Evolutionary conservation across 129 eudicot species (phyloP).

Genomic region (Ambrosia artemisiifolia): DNA sequence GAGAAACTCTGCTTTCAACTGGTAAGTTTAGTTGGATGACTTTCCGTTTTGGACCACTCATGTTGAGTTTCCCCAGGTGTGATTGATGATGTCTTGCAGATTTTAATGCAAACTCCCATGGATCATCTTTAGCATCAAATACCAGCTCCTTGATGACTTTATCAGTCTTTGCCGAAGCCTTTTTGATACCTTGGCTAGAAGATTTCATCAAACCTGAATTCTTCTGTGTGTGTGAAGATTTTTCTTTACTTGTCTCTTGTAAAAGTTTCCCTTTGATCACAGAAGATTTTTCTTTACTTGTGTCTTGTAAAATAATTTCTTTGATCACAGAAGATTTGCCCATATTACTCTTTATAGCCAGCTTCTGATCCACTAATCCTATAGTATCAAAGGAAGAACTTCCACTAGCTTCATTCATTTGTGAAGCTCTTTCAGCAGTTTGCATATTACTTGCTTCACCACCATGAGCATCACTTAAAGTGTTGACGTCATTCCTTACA

Average conservation of each 20-base stretch:
- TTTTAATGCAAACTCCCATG: slow-evolving; percentile 72
- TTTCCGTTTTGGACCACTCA: slow-evolving; percentile 68
- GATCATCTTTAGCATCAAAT: slow-evolving; percentile 64
- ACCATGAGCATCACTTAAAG: slow-evolving; percentile 24
- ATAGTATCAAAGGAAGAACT: slow-evolving; percentile 17
- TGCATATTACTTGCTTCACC: slow-evolving; percentile 13
- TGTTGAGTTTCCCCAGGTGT: slow-evolving; percentile 35
- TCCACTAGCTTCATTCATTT: not conserved
- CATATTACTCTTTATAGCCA: slow-evolving; percentile 23
- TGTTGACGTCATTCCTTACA: slow-evolving; percentile 15
- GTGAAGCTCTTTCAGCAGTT: slow-evolving; percentile 26
- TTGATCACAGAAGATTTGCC: slow-evolving; percentile 26
- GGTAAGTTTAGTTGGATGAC: slow-evolving; percentile 74
- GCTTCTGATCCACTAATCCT: slow-evolving; percentile 22
- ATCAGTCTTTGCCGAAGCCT: slow-evolving; percentile 37
- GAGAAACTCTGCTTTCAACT: slow-evolving; percentile 47
- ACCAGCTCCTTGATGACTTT: slow-evolving; percentile 48
- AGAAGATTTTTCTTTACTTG: slow-evolving; percentile 26
- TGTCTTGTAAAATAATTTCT: slow-evolving; percentile 32
- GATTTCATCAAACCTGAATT: slow-evolving; percentile 28
- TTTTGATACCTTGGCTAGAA: slow-evolving; percentile 25
- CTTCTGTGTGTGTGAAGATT: slow-evolving; percentile 23
- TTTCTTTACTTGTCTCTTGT: slow-evolving; percentile 29
- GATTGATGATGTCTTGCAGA: slow-evolving; percentile 57
- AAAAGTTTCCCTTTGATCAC: slow-evolving; percentile 31